Evolutionary conservation across 352 stramenopile species (phyloP).

Genomic region (Pythium volutum): DNA sequence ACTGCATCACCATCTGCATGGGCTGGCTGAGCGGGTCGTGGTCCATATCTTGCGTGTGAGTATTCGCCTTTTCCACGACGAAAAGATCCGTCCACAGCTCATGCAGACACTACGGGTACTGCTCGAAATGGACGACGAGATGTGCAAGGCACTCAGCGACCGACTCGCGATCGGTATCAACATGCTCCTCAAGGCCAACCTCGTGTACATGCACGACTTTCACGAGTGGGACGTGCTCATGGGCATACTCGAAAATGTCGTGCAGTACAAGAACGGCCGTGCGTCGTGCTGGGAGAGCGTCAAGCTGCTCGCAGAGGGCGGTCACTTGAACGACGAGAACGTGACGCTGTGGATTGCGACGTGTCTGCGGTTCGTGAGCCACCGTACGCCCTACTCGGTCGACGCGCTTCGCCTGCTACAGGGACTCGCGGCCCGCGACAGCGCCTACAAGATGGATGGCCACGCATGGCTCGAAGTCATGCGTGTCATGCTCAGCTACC

Average conservation of each 20-base stretch:
- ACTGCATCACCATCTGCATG: conserved; percentile 73
- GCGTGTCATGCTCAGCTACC: conserved; percentile 81
- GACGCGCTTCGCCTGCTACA: conserved; percentile 76
- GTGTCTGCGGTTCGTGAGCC: conserved; percentile 71
- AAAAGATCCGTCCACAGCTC: conserved; percentile 74
- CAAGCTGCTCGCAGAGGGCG: conserved; percentile 61
- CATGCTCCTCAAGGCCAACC: conserved; percentile 82
- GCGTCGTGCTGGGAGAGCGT: conserved; percentile 78
- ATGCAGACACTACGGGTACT: conserved; percentile 78
- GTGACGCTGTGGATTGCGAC: conserved; percentile 82
- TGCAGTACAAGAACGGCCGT: conserved; percentile 74
- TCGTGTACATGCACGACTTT: conserved; percentile 88
- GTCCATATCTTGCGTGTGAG: conserved; percentile 84
- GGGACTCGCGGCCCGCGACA: conserved; percentile 68
- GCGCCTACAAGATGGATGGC: conserved; percentile 68
- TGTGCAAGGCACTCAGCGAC: conserved; percentile 80
- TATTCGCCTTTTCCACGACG: conserved; percentile 85
- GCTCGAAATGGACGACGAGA: conserved; percentile 73
- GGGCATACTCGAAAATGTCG: conserved; percentile 70
- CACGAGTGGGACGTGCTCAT: conserved; percentile 75
- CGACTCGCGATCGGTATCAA: conserved; percentile 77
- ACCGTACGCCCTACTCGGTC: conserved; percentile 73
- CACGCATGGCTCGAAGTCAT: conserved; percentile 81
- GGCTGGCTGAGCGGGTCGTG: conserved; percentile 78
- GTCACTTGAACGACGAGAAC: conserved; percentile 74